Conservation (phyloP, 1,139 yeast species). For the Dujonia santamariae region DNA sequence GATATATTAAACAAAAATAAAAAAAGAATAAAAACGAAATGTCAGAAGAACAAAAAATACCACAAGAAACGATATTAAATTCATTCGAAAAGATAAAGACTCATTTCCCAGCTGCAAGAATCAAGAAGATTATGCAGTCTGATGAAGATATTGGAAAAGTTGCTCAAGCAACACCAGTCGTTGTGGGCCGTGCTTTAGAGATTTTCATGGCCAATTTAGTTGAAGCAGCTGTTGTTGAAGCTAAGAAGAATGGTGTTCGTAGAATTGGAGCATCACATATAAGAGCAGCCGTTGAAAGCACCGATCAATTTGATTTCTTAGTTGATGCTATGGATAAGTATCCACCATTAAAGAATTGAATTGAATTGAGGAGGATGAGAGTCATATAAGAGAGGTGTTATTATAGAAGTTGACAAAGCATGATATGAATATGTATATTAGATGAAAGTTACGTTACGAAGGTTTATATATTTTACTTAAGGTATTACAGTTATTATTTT, state of each 20-base stretch:
- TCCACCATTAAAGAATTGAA: conserved; percentile 34
- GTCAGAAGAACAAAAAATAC: conserved; percentile 16
- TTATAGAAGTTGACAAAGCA: no score
- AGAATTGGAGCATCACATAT: conserved; percentile 83
- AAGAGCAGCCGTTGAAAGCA: conserved; percentile 76
- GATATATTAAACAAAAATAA: neutral
- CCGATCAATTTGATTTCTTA: conserved; percentile 90
- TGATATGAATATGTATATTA: neutral
- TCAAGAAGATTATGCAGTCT: conserved; percentile 94
- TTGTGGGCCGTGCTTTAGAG: conserved; percentile 92
- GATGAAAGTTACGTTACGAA: neutral
- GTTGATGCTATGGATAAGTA: conserved; percentile 71
- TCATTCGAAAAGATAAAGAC: conserved; percentile 67
- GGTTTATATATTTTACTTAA: neutral
- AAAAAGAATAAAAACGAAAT: conserved; percentile 9
- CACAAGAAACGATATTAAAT: conserved; percentile 29
- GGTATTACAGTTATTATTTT: neutral
- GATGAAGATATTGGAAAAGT: conserved; percentile 99
- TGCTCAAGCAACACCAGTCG: conserved; percentile 97
- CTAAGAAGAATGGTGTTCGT: conserved; percentile 71
- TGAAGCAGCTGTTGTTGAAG: conserved; percentile 78
- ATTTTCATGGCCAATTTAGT: conserved; percentile 87
- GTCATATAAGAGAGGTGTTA: no score
- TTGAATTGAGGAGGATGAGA: neutral
- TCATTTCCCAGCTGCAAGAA: conserved; percentile 95